Base-by-base conservation (phyloP, 805 yeast species). In the Ogataea chonburiensis region DNA sequence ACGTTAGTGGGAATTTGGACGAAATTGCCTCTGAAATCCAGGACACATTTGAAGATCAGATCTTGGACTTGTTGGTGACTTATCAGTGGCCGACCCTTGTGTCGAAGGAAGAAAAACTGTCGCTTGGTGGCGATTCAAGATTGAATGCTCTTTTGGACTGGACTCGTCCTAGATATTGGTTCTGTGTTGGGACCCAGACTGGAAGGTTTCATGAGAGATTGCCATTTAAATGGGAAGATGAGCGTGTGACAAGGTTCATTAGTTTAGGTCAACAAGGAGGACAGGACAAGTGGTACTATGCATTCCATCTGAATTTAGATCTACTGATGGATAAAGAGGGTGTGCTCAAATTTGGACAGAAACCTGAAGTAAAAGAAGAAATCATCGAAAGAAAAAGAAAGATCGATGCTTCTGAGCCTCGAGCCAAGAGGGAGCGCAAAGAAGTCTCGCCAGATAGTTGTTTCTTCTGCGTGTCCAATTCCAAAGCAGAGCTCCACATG, bases 381-480 rank as follows among this genome's bases (percentile, higher is more conserved):
- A 3, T 25, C 5, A 15, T 17, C 5, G 27, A 11, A 3, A 13
- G 34, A 11, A 28, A 34, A 7, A 30, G 37, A 5, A 19, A 30
- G 15, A 14, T 22, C 8, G 33, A 29, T 10, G 3, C 13, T 9
- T 10, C 20, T 5, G 35, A 23, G 11, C 11, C 19, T 7, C 14
- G 17, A 9, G n/a, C 19, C 16, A 65, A 64, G 46, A 60, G 63
- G 36, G 40, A 34, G 15, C 43, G 24, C 18, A 63, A 60, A 40
- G 59, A 54, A 0, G 76, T 85, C 2, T 53, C 70, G 0, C 87
- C 91, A 0, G 67, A 65, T 10, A 61, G 66, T 28, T 88, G 97
- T 54, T 88, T 85, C 60, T 86, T 88, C 53, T 88, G 96, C 55
- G 69, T 88, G 13, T 76, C 91, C 1, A 86, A 86, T 51, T 84